phyloP scores from a whole-genome alignment of 257 asterid species.

The Lavandula angustifolia region DNA sequence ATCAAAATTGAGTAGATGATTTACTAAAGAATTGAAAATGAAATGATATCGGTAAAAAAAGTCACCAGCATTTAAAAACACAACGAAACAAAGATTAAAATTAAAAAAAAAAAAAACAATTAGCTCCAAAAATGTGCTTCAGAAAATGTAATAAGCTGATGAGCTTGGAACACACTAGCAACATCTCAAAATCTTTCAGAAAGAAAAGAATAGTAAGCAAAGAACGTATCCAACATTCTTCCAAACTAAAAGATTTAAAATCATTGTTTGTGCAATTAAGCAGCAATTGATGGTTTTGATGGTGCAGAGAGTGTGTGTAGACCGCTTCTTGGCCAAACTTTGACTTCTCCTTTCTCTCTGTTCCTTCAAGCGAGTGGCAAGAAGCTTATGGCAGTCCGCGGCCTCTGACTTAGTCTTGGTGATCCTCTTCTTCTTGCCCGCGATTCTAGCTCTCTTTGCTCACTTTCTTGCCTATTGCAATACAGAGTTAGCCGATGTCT shows the following conservation, averaged over 20 bases:
- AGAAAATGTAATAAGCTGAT: too few species aligned
- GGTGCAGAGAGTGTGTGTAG: constrained; percentile 66
- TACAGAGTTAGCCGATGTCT: neutral
- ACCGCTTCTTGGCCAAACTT: constrained; percentile 77
- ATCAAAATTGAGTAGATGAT: too few species aligned
- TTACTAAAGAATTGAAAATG: constrained; percentile 35
- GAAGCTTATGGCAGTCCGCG: constrained; percentile 73
- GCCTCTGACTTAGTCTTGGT: constrained; percentile 78
- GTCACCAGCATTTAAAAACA: constrained; percentile 67
- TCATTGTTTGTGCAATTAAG: constrained; percentile 32
- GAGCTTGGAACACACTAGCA: neutral
- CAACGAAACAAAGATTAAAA: too few species aligned
- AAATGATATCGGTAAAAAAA: constrained; percentile 73
- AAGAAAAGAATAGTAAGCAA: constrained; percentile 1
- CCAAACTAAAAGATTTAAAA: constrained; percentile 33
- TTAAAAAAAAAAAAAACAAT: too few species aligned
- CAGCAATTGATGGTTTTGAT: constrained; percentile 51
- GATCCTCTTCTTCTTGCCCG: constrained; percentile 74
- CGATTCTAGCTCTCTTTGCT: constrained; percentile 80
- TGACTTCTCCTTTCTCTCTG: constrained; percentile 74
- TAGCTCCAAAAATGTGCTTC: too few species aligned
- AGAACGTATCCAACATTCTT: constrained; percentile 8
- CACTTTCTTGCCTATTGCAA: constrained; percentile 55
- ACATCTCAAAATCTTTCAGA: constrained; percentile 16
- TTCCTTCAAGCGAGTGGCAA: constrained; percentile 74